Percentiles rank a stretch among this genome's conserved stretches.
phyloP scores from a whole-genome alignment of 805 yeast species.

The Komagataella pseudopastoris region DNA sequence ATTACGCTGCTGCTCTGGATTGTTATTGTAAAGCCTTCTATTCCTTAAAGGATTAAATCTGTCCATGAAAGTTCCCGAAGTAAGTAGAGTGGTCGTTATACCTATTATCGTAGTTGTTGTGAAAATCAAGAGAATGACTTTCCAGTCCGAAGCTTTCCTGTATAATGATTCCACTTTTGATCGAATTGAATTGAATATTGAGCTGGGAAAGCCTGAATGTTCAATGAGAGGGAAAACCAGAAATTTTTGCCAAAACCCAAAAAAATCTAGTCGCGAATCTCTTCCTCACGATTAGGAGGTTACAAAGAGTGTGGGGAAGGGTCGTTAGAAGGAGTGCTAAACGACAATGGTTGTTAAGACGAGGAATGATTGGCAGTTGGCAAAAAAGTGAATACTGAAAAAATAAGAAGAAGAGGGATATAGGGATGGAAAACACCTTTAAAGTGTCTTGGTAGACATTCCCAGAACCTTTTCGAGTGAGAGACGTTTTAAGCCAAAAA shows the following conservation, averaged over 20 bases:
- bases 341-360: background rate
- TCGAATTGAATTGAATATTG: background rate
- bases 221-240: background rate
- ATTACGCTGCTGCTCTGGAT: background rate
- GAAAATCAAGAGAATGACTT: background rate
- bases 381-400: background rate
- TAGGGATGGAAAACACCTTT: background rate
- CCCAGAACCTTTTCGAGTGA: background rate
- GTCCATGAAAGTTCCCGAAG: background rate
- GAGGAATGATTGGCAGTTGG: background rate
- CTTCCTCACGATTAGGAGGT: background rate
- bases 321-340: background rate
- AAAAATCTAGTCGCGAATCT: background rate
- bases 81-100: background rate
- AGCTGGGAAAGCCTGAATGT: background rate
- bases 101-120: slow-evolving; percentile 1
- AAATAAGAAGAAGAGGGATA: background rate
- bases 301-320: background rate
- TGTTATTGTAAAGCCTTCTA: background rate
- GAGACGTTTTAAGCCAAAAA: background rate
- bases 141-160: background rate
- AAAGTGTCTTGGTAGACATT: background rate
- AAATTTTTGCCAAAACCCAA: background rate
- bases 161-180: background rate
- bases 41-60: background rate